Evolutionary conservation across 2,329 filamentous ascomycete species (phyloP).

Genomic region (Alternaria ethzedia): DNA sequence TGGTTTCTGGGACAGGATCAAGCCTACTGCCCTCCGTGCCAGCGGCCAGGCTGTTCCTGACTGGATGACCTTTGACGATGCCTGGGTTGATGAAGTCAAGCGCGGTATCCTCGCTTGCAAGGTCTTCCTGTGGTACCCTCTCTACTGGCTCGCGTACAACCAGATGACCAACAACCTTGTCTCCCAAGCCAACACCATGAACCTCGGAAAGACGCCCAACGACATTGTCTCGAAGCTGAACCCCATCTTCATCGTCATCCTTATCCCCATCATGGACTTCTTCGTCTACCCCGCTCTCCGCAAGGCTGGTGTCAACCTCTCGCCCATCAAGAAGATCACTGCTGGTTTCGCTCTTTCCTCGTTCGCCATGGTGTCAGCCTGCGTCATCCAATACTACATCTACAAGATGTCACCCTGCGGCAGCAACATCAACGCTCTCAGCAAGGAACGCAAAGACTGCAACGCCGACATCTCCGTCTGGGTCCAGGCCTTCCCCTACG

Average conservation of each 20-base stretch:
- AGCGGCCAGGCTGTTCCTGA: slow-evolving; percentile 58
- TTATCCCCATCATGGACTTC: slow-evolving; percentile 65
- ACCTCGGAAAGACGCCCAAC: slow-evolving; percentile 74
- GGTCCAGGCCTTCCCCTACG: slow-evolving; percentile 60
- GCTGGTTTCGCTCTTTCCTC: slow-evolving; percentile 71
- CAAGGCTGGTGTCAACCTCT: slow-evolving; percentile 69
- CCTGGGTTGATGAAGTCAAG: slow-evolving; percentile 77
- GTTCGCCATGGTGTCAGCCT: slow-evolving; percentile 65
- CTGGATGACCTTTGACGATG: slow-evolving; percentile 83
- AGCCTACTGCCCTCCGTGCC: slow-evolving; percentile 57
- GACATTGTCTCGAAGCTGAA: slow-evolving; percentile 80
- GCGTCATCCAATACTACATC: slow-evolving; percentile 64
- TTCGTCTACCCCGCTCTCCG: slow-evolving; percentile 73
- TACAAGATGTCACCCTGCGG: slow-evolving; percentile 41
- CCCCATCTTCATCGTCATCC: slow-evolving; percentile 76
- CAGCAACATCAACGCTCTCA: slow-evolving; percentile 36
- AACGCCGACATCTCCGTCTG: slow-evolving; percentile 60
- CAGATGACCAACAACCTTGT: slow-evolving; percentile 69
- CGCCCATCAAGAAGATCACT: slow-evolving; percentile 78
- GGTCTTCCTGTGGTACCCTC: slow-evolving; percentile 65
- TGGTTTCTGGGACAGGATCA: slow-evolving; percentile 66
- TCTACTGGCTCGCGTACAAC: slow-evolving; percentile 31
- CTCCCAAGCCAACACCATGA: slow-evolving; percentile 72
- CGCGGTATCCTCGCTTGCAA: slow-evolving; percentile 60
- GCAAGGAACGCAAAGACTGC: slow-evolving; percentile 51